Conservation (phyloP, 2,329 filamentous ascomycete genomes). For the Malbranchea zuffiana region DNA sequence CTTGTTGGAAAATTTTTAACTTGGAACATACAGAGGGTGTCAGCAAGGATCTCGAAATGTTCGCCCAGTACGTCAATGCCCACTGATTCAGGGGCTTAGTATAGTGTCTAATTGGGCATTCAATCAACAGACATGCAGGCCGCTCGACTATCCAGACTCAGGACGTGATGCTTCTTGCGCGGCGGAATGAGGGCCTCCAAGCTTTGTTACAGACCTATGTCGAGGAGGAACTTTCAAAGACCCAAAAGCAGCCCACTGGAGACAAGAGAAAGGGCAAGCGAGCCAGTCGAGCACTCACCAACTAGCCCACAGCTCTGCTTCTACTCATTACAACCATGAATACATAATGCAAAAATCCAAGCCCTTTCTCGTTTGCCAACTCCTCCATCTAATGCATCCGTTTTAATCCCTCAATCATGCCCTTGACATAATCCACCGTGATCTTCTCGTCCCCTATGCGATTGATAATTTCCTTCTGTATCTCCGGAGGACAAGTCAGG, state of each 20-base stretch:
- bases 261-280: not conserved
- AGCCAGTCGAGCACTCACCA: not conserved
- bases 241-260: not conserved
- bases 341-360: too few species aligned
- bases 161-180: constrained; percentile 76
- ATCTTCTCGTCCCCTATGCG: constrained; percentile 45
- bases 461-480: constrained; percentile 44
- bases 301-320: not conserved
- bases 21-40: constrained; percentile 42
- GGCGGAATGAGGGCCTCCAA: constrained; percentile 77
- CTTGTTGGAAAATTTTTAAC: too few species aligned
- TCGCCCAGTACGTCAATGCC: constrained; percentile 49
- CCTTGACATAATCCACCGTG: constrained; percentile 50
- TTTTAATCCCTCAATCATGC: constrained; percentile 47
- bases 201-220: constrained; percentile 49
- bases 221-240: constrained; percentile 17
- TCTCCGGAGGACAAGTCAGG: constrained; percentile 54
- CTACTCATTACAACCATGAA: too few species aligned
- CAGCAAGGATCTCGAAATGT: constrained; percentile 52
- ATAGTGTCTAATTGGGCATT: too few species aligned
- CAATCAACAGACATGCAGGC: constrained; percentile 63
- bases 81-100: too few species aligned
- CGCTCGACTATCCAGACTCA: constrained; percentile 69
- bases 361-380: too few species aligned
- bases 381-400: constrained; percentile 37